phyloP scores from a whole-genome alignment of 768 basidiomycete species.

The Tricholoma sp. region DNA sequence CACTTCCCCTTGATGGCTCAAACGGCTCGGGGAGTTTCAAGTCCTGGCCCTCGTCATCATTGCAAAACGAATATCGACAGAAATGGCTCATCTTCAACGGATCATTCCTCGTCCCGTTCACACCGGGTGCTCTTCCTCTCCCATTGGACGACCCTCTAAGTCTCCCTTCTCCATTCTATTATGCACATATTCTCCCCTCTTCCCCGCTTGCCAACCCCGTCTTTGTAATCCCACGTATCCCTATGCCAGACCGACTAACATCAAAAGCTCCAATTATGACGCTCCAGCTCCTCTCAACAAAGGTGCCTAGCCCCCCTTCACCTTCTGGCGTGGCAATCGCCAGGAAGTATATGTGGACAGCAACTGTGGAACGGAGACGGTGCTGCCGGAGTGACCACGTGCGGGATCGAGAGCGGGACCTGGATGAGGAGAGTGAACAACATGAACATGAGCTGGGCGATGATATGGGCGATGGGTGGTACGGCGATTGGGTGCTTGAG shows the following conservation, averaged over 20 bases:
- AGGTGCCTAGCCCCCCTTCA: not conserved
- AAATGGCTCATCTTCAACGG: conserved; percentile 77
- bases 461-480: conserved; percentile 63
- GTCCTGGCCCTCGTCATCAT: conserved; percentile 10
- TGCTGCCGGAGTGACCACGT: conserved; percentile 7
- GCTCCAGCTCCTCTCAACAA: not conserved
- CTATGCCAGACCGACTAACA: conserved; percentile 4
- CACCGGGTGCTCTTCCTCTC: conserved; percentile 47
- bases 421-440: conserved; percentile 4
- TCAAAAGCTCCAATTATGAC: not conserved
- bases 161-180: conserved; percentile 75
- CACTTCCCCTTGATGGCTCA: conserved; percentile 6
- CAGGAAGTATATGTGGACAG: conserved; percentile 4
- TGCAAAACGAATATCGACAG: not conserved
- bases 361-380: conserved; percentile 6
- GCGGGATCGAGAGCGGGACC: conserved; percentile 4
- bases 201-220: conserved; percentile 29
- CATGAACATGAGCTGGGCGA: conserved; percentile 22
- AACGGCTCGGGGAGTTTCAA: not conserved
- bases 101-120: conserved; percentile 51
- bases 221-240: conserved; percentile 31
- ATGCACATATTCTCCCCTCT: conserved; percentile 53
- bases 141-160: conserved; percentile 52
- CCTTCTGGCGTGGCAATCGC: conserved; percentile 9
- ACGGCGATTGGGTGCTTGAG: conserved; percentile 77